Percentiles rank a stretch among this genome's conserved stretches.
phyloP scores from a whole-genome alignment of 2,329 filamentous ascomycete genomes.

The Penicillium sumatraense region DNA sequence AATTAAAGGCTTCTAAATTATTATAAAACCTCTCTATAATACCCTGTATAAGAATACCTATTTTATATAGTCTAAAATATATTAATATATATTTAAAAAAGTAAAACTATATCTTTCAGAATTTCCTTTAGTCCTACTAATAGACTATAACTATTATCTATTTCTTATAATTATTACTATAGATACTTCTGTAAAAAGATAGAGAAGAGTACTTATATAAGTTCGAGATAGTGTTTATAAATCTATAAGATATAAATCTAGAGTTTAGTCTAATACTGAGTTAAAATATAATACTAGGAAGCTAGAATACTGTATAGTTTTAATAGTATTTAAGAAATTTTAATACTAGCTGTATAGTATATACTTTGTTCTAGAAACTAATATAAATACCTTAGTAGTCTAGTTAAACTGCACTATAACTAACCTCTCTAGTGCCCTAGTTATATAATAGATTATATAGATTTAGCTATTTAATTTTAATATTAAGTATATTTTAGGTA shows the following conservation, averaged over 20 bases:
- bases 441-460: background rate
- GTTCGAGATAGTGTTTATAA: too few species aligned
- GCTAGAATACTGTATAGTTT: too few species aligned
- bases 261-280: too few species aligned
- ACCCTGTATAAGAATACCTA: background rate
- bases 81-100: too few species aligned
- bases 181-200: background rate
- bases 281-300: too few species aligned
- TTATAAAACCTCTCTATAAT: background rate
- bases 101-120: background rate
- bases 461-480: background rate
- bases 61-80: too few species aligned
- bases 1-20: background rate
- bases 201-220: background rate
- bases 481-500: background rate
- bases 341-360: too few species aligned
- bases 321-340: too few species aligned
- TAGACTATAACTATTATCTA: too few species aligned
- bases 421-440: background rate
- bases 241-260: too few species aligned
- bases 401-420: background rate
- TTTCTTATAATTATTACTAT: too few species aligned
- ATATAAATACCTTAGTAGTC: background rate
- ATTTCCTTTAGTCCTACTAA: too few species aligned
- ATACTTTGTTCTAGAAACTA: background rate